Percentiles rank a stretch among this genome's conserved stretches.
These are phyloP conservation scores for Cryptococcus amylolentus DNA, from an alignment of 1,284 basidiomycete genomes.

Conservation along the genomic window DNA sequence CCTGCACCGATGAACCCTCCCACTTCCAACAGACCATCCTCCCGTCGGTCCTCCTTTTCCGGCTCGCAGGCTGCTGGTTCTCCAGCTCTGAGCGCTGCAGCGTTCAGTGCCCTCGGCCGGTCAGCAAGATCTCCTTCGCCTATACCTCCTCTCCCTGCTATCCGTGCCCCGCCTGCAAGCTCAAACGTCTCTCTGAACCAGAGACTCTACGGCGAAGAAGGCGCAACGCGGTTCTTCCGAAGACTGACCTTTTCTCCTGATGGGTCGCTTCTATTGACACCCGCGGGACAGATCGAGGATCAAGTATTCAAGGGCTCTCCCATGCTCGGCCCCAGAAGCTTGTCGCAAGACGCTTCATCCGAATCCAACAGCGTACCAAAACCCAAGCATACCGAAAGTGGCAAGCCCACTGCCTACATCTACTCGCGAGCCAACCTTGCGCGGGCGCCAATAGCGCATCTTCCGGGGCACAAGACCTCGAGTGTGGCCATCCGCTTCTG, in stretches of 20 bases:
- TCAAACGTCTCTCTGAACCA: conserved; percentile 49
- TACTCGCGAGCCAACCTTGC: conserved; percentile 93
- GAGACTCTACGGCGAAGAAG: conserved; percentile 88
- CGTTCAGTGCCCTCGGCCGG: conserved; percentile 25
- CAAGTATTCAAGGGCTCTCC: conserved; percentile 59
- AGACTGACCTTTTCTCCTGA: conserved; percentile 92
- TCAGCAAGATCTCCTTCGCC: conserved; percentile 84
- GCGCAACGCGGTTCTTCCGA: conserved; percentile 92
- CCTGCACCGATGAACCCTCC: conserved; percentile 44
- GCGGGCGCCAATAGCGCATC: conserved; percentile 82
- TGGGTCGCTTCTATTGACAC: conserved; percentile 86
- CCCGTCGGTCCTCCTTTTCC: conserved; percentile 82
- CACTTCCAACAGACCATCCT: conserved; percentile 52
- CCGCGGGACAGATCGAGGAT: conserved; percentile 94
- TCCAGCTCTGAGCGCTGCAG: conserved; percentile 37
- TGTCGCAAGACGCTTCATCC: conserved; percentile 32
- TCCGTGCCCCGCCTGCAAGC: conserved; percentile 54
- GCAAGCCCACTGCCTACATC: conserved; percentile 77
- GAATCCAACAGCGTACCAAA: conserved; percentile 11
- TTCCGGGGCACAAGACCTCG: conserved; percentile 94
- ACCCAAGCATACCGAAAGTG: conserved; percentile 48
- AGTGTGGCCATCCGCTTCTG: conserved; percentile 92
- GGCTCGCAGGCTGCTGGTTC: conserved; percentile 50
- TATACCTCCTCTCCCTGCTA: conserved; percentile 83
- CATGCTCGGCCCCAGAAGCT: conserved; percentile 45